Percentiles rank a stretch among this genome's conserved stretches.
These are phyloP conservation scores for Parasarocladium wereldwijsianum DNA, from an alignment of 2,329 filamentous ascomycete species.

Conservation along the genomic window DNA sequence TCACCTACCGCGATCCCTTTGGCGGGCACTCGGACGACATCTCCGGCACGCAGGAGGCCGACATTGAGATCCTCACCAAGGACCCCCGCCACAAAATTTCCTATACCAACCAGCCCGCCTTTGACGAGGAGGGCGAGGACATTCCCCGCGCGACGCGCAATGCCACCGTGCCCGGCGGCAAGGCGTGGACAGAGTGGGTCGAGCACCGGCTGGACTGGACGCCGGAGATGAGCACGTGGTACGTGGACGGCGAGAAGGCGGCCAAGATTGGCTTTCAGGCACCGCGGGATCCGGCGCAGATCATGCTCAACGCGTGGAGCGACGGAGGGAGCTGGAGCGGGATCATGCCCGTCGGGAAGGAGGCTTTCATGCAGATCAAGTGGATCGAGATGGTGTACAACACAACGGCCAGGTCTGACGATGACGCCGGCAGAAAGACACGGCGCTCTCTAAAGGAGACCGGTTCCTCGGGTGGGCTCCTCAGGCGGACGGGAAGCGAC, in stretches of 20 bases:
- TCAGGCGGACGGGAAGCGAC: constrained; percentile 20
- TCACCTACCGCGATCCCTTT: constrained; percentile 28
- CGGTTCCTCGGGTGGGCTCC: constrained; percentile 12
- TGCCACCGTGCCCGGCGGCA: constrained; percentile 26
- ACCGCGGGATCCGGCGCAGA: constrained; percentile 32
- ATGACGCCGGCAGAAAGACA: constrained; percentile 4
- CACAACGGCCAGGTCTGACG: constrained; percentile 12
- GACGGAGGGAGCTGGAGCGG: constrained; percentile 46
- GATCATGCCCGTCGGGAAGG: constrained; percentile 34
- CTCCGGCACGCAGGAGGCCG: constrained; percentile 31
- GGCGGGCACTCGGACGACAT: constrained; percentile 15
- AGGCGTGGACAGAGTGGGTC: constrained; percentile 39
- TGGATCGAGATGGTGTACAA: constrained; percentile 50
- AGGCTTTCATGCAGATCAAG: constrained; percentile 42
- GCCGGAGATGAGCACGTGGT: constrained; percentile 37
- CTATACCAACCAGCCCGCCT: constrained; percentile 47
- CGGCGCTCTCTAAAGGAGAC: background rate
- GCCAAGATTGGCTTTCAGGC: constrained; percentile 40
- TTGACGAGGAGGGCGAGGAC: constrained; percentile 26
- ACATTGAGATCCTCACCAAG: constrained; percentile 36
- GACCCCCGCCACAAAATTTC: constrained; percentile 28
- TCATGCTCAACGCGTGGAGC: constrained; percentile 47
- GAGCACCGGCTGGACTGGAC: constrained; percentile 48
- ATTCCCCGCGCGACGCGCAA: constrained; percentile 31
- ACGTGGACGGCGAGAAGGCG: constrained; percentile 32